A percentile compares a stretch with the other conserved stretches of the same genome.
Conservation (phyloP, 192 early-diverging fungal species). For the Entomortierella beljakovae region DNA sequence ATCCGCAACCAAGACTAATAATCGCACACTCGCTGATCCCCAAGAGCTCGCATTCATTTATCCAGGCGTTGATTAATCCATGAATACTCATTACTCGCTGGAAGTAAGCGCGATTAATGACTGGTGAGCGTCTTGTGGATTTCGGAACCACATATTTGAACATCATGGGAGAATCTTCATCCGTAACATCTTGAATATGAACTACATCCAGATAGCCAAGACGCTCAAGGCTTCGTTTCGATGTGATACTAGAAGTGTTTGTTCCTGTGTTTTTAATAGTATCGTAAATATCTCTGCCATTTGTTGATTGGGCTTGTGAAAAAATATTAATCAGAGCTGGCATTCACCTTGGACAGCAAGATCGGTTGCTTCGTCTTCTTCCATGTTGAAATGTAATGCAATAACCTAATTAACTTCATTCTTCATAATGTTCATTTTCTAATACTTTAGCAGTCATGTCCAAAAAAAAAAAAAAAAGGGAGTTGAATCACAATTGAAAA, state of each 20-base stretch:
- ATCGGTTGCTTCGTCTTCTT: constrained; percentile 36
- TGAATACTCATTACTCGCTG: constrained; percentile 43
- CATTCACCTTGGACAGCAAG: constrained; percentile 44
- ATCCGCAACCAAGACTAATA: constrained; percentile 42
- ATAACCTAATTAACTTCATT: too few relatives aligned
- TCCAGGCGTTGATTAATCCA: constrained; percentile 37
- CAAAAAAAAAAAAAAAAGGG: too few relatives aligned
- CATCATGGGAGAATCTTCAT: constrained; percentile 39
- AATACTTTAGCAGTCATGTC: too few relatives aligned
- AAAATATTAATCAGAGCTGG: neutral
- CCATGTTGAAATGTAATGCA: neutral
- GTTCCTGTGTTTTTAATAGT: constrained; percentile 18
- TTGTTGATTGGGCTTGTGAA: neutral
- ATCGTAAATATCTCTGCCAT: neutral
- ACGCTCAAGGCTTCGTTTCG: constrained; percentile 44
- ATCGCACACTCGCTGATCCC: constrained; percentile 34
- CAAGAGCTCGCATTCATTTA: constrained; percentile 25
- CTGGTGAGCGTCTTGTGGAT: constrained; percentile 41
- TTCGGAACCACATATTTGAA: constrained; percentile 46
- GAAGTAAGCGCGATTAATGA: constrained; percentile 50
- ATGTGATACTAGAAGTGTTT: constrained; percentile 51
- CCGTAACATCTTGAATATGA: constrained; percentile 34
- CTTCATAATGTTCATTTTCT: too few relatives aligned
- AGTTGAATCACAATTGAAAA: too few relatives aligned
- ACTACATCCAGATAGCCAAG: constrained; percentile 41